These are phyloP conservation scores for Laetiporus sulphureus DNA, from an alignment of 1,284 basidiomycete species.

Conservation along the genomic window DNA sequence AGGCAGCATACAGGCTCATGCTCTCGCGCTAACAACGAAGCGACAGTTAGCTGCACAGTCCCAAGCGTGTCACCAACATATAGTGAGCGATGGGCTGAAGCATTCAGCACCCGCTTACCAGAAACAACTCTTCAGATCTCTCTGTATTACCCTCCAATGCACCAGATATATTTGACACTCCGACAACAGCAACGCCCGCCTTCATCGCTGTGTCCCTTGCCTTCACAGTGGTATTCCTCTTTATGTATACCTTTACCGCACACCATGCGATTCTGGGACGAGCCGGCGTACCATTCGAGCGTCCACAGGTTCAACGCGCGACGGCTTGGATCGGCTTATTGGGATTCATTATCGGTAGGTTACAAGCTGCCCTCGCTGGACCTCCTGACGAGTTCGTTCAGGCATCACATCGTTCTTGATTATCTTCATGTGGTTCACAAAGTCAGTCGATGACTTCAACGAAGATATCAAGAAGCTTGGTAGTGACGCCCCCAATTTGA, in stretches of 20 bases:
- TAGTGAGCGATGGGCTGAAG: slow-evolving; percentile 32
- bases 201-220: slow-evolving; percentile 60
- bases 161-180: slow-evolving; percentile 53
- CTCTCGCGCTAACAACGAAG: slow-evolving; percentile 43
- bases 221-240: slow-evolving; percentile 58
- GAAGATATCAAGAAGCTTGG: slow-evolving; percentile 46
- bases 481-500: slow-evolving; percentile 45
- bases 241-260: slow-evolving; percentile 60
- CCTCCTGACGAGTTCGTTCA: slow-evolving; percentile 20
- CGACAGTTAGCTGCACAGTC: slow-evolving; percentile 46
- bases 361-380: background rate
- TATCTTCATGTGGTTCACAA: slow-evolving; percentile 75
- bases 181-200: slow-evolving; percentile 52
- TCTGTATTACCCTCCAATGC: slow-evolving; percentile 51
- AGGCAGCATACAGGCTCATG: slow-evolving; percentile 53
- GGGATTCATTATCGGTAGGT: slow-evolving; percentile 64
- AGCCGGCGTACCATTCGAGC: slow-evolving; percentile 43
- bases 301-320: slow-evolving; percentile 48
- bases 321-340: slow-evolving; percentile 71
- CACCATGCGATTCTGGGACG: slow-evolving; percentile 63
- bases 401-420: slow-evolving; percentile 68
- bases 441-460: slow-evolving; percentile 74
- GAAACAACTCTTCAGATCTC: slow-evolving; percentile 40
- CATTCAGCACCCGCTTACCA: background rate
- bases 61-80: slow-evolving; percentile 56